Evolutionary conservation across 495 filamentous ascomycete species (phyloP).

Genomic region (Sporormia fimetaria): DNA sequence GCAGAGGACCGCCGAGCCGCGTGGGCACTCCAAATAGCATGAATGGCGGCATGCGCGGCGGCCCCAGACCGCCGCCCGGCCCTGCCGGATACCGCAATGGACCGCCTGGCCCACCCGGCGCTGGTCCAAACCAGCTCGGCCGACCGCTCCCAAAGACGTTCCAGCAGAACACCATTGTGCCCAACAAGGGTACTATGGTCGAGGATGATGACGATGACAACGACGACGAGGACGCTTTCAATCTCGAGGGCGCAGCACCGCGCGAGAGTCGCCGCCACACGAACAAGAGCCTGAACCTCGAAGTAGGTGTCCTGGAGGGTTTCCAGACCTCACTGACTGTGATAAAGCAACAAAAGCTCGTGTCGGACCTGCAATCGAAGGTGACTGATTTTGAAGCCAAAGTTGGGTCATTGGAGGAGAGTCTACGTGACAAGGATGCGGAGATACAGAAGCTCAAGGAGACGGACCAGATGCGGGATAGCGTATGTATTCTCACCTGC

Average conservation of each 20-base stretch:
- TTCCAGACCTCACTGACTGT: background rate
- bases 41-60: conserved; percentile 10
- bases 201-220: conserved; percentile 83
- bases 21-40: conserved; percentile 27
- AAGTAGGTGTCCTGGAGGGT: conserved; percentile 1
- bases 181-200: conserved; percentile 96
- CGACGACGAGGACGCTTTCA: conserved; percentile 58
- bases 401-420: conserved; percentile 56
- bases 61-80: conserved; percentile 8
- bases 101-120: conserved; percentile 4
- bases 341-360: conserved; percentile 14
- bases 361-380: conserved; percentile 47
- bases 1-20: conserved; percentile 17
- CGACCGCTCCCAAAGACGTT: conserved; percentile 76
- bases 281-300: conserved; percentile 29
- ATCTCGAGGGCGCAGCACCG: conserved; percentile 40
- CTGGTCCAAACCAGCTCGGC: conserved; percentile 37
- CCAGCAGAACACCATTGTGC: conserved; percentile 90
- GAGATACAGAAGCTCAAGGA: conserved; percentile 41
- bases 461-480: conserved; percentile 36
- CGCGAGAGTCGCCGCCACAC: conserved; percentile 39
- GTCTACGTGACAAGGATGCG: conserved; percentile 46
- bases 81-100: conserved; percentile 15
- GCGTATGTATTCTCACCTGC: conserved; percentile 28
- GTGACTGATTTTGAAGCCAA: conserved; percentile 63